These are phyloP conservation scores for Phlebiopsis gigantea DNA, from an alignment of 768 basidiomycete genomes.

Conservation along the genomic window DNA sequence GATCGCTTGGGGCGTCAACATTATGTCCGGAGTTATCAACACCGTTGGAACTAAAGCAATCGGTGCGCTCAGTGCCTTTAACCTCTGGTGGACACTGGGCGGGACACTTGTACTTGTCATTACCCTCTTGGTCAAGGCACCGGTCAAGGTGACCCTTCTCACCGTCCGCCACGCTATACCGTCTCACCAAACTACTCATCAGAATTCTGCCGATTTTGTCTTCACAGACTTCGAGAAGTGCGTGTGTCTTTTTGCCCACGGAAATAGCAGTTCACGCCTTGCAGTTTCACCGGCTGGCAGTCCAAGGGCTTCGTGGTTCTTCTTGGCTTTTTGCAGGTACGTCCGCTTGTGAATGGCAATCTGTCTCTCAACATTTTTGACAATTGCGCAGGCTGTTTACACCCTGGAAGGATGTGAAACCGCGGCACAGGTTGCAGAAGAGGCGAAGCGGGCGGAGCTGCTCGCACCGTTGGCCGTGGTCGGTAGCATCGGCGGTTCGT, in stretches of 20 bases:
- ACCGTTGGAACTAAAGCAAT: constrained; percentile 53
- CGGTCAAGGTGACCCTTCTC: constrained; percentile 35
- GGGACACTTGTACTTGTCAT: constrained; percentile 54
- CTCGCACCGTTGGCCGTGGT: constrained; percentile 55
- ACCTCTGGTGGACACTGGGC: constrained; percentile 58
- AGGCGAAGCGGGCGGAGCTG: constrained; percentile 48
- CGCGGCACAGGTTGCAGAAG: constrained; percentile 59
- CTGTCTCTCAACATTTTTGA: neutral
- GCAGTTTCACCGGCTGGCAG: constrained; percentile 51
- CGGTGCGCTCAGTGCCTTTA: constrained; percentile 49
- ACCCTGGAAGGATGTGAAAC: constrained; percentile 60
- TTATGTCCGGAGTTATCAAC: constrained; percentile 49
- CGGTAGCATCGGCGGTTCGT: constrained; percentile 51
- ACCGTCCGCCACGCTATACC: neutral
- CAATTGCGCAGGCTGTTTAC: constrained; percentile 41
- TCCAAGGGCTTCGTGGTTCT: constrained; percentile 52
- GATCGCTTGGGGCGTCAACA: constrained; percentile 55
- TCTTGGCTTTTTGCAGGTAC: constrained; percentile 48
- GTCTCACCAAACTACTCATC: neutral
- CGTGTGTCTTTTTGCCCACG: neutral
- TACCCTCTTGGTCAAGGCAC: constrained; percentile 51
- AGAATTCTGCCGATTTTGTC: constrained; percentile 50
- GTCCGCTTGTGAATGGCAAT: no score
- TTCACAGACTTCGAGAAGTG: constrained; percentile 56
- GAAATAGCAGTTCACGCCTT: neutral